Percentiles rank a stretch among this genome's conserved stretches.
Evolutionary conservation across 352 stramenopile species (phyloP).

Genomic region (Phytophthora melonis): DNA sequence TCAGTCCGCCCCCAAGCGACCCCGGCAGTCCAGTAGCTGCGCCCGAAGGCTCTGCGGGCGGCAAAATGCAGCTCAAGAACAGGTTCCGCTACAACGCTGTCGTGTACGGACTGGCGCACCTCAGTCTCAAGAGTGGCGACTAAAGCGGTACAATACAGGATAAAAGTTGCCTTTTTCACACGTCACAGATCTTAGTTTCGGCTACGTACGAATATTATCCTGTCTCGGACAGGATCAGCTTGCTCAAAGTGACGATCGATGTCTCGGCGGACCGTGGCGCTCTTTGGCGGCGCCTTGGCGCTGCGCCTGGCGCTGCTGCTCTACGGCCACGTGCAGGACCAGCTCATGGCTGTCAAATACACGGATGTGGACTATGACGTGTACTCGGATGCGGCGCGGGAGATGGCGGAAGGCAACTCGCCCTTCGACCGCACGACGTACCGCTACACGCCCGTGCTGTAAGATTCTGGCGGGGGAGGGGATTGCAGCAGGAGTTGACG

Average conservation of each 20-base stretch:
- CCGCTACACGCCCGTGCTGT: slow-evolving; percentile 98
- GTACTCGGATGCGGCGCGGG: slow-evolving; percentile 96
- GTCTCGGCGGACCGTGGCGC: slow-evolving; percentile 32
- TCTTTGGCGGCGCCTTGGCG: slow-evolving; percentile 65
- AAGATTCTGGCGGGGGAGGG: slow-evolving; percentile 8
- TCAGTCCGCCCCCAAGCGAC: slow-evolving; percentile 7
- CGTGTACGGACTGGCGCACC: slow-evolving; percentile 72
- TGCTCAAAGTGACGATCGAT: slow-evolving; percentile 11
- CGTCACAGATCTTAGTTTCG: slow-evolving; percentile 16
- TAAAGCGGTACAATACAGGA: slow-evolving; percentile 15
- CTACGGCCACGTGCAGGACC: slow-evolving; percentile 85
- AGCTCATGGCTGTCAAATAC: slow-evolving; percentile 92
- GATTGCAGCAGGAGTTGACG: not conserved
- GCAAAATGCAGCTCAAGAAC: slow-evolving; percentile 68
- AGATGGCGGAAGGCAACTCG: slow-evolving; percentile 88
- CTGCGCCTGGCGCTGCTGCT: slow-evolving; percentile 71
- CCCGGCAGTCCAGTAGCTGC: not conserved
- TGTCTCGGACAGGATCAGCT: not conserved
- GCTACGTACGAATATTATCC: slow-evolving; percentile 25
- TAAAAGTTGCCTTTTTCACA: slow-evolving; percentile 31
- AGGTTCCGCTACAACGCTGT: slow-evolving; percentile 76
- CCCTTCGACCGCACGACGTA: slow-evolving; percentile 98
- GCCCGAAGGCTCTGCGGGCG: not conserved
- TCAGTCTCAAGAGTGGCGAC: slow-evolving; percentile 59
- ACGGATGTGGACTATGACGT: slow-evolving; percentile 99